These are phyloP conservation scores for Chytriomyces confervae DNA, from an alignment of 192 early-diverging fungal genomes.

Conservation along the genomic window DNA sequence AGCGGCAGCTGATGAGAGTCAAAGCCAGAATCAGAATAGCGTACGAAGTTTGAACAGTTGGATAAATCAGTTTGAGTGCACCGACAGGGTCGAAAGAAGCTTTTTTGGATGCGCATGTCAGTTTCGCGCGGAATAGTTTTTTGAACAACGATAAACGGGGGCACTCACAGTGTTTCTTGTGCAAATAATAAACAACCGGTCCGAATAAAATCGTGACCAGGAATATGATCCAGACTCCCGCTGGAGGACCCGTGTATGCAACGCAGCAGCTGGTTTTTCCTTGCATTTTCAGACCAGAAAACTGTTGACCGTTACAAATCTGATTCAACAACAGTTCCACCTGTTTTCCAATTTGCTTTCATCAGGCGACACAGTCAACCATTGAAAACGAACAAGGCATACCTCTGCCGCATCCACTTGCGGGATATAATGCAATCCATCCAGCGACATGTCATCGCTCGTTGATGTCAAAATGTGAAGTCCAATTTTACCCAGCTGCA, in stretches of 20 bases:
- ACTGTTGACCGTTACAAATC: constrained; percentile 8
- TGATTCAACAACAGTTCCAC: constrained; percentile 24
- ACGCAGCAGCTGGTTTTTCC: constrained; percentile 27
- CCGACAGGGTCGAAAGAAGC: constrained; percentile 31
- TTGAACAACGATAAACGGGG: not conserved
- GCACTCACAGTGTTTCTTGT: not conserved
- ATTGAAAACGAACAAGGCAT: constrained; percentile 9
- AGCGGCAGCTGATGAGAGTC: constrained; percentile 65
- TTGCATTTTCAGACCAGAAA: constrained; percentile 2
- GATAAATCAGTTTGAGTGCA: constrained; percentile 33
- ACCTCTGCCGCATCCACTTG: constrained; percentile 56
- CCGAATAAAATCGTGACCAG: constrained; percentile 7
- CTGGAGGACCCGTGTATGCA: not conserved
- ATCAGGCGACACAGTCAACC: not conserved
- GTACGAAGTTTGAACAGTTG: constrained; percentile 50
- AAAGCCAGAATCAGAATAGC: constrained; percentile 59
- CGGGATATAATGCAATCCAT: constrained; percentile 74
- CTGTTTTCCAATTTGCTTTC: not conserved
- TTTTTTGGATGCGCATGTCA: constrained; percentile 9
- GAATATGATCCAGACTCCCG: constrained; percentile 6
- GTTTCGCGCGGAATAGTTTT: too few relatives aligned
- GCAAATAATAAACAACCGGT: not conserved
- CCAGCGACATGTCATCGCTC: constrained; percentile 49
- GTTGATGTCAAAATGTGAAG: constrained; percentile 48
- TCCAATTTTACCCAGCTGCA: constrained; percentile 13